Conservation (phyloP, 176 grass and related monocot species). For the Alloteropsis semialata region DNA sequence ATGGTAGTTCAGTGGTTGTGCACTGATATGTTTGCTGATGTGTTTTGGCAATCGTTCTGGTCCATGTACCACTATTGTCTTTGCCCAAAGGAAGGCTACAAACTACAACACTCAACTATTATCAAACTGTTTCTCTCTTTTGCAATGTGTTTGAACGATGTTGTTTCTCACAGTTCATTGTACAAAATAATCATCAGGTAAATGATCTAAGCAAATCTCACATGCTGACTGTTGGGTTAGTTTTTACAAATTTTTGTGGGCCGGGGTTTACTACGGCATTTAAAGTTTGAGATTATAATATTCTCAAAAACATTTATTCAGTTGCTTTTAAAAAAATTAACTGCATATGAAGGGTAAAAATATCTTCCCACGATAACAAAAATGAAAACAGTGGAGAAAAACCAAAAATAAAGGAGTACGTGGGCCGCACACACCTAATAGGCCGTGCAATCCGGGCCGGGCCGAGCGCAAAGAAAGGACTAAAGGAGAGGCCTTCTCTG, state of each 20-base stretch:
- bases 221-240: not conserved
- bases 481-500: too few relatives aligned
- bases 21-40: not conserved
- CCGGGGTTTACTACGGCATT: not conserved
- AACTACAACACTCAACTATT: not conserved
- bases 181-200: not conserved
- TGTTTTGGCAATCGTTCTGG: not conserved
- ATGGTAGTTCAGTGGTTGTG: not conserved
- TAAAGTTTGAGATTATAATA: not conserved
- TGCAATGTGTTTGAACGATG: not conserved
- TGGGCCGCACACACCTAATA: not conserved
- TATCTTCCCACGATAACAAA: not conserved
- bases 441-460: not conserved
- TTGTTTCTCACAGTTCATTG: not conserved
- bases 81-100: not conserved
- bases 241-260: not conserved
- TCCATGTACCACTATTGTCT: not conserved
- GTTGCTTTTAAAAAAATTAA: not conserved
- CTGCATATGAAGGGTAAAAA: not conserved
- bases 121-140: not conserved
- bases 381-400: not conserved
- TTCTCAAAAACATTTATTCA: not conserved
- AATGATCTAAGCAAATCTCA: too few relatives aligned
- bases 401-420: not conserved
- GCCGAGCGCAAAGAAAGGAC: not conserved